phyloP scores from a whole-genome alignment of 192 early-diverging fungal species.

The Diversispora epigaea region DNA sequence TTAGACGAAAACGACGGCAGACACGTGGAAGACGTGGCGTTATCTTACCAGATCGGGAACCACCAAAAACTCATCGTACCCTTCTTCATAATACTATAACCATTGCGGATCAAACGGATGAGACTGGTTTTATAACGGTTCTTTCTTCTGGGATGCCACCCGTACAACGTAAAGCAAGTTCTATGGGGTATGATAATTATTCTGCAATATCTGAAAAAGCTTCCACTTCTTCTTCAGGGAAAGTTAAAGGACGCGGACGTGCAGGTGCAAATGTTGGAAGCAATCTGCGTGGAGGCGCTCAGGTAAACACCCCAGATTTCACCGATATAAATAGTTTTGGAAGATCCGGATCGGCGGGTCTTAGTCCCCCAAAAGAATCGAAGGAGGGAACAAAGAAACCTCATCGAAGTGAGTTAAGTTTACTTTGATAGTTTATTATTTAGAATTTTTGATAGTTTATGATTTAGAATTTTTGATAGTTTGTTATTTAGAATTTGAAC shows the following conservation, averaged over 20 bases:
- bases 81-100: slow-evolving; percentile 41
- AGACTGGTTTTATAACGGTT: slow-evolving; percentile 18
- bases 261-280: slow-evolving; percentile 12
- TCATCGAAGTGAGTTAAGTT: slow-evolving; percentile 12
- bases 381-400: slow-evolving; percentile 6
- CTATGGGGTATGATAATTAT: slow-evolving; percentile 39
- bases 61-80: slow-evolving; percentile 63
- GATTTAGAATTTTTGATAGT: background rate
- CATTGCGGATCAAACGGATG: slow-evolving; percentile 20
- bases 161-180: slow-evolving; percentile 22
- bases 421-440: background rate
- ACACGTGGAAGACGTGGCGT: slow-evolving; percentile 68
- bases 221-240: slow-evolving; percentile 22
- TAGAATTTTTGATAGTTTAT: background rate
- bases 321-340: slow-evolving; percentile 4
- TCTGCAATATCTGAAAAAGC: slow-evolving; percentile 28
- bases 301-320: background rate
- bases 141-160: slow-evolving; percentile 24
- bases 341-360: slow-evolving; percentile 15
- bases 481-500: too few species aligned
- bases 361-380: background rate
- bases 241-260: slow-evolving; percentile 37
- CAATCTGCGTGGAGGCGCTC: background rate
- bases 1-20: slow-evolving; percentile 82
- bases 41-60: slow-evolving; percentile 68